These are phyloP conservation scores for Tylopilus balloui DNA, from an alignment of 768 basidiomycete genomes.

Conservation along the genomic window DNA sequence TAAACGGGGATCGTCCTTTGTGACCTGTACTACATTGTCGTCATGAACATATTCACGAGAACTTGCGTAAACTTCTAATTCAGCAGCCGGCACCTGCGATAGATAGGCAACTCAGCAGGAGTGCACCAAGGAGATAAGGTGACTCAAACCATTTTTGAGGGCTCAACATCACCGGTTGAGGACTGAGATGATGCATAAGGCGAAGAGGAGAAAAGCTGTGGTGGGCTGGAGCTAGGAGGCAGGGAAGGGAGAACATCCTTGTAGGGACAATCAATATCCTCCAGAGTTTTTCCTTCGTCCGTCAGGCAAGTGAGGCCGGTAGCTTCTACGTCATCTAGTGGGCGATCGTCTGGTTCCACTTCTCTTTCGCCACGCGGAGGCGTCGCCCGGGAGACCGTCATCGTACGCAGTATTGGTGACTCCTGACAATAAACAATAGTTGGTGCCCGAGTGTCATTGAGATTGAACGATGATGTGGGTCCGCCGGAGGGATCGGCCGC, in stretches of 20 bases:
- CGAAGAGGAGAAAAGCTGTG: constrained; percentile 40
- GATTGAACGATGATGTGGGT: neutral
- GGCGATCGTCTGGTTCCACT: neutral
- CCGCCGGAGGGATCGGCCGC: neutral
- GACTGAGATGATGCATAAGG: constrained; percentile 35
- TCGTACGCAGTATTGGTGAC: neutral
- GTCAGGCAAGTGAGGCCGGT: neutral
- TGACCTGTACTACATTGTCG: neutral
- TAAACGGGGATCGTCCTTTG: neutral
- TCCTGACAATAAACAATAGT: neutral
- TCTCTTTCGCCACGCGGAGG: neutral
- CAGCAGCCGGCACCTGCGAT: constrained; percentile 3
- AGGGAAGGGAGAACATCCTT: constrained; percentile 19
- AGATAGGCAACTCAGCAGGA: neutral
- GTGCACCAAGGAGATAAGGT: neutral
- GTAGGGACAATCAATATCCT: constrained; percentile 2
- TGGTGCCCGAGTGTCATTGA: neutral
- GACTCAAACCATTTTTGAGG: constrained; percentile 16
- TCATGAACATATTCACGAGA: neutral
- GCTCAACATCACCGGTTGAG: constrained; percentile 11
- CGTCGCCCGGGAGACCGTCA: neutral
- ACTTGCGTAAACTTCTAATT: neutral
- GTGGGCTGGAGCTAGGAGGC: constrained; percentile 47
- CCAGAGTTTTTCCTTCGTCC: constrained; percentile 5
- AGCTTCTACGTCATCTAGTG: neutral